A percentile compares a stretch with the other conserved stretches of the same genome.
Conservation (phyloP, 2,329 filamentous ascomycete genomes). For the Ilyonectria robusta region DNA sequence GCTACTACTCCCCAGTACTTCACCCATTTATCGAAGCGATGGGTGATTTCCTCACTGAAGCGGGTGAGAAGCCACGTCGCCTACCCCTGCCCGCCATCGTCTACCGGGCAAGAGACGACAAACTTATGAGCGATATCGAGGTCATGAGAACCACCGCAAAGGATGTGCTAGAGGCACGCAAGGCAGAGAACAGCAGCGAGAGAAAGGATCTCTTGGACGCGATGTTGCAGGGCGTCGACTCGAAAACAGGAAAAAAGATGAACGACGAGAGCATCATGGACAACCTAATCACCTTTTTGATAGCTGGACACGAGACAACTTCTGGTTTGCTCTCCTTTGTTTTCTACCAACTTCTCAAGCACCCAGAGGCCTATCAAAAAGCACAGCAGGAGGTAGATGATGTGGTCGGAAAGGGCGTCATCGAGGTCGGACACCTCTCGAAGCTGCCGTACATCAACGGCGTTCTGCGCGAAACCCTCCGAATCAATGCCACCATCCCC, state of each 20-base stretch:
- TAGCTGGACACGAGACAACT: slow-evolving; percentile 80
- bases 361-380: slow-evolving; percentile 70
- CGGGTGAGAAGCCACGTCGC: slow-evolving; percentile 63
- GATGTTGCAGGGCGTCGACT: slow-evolving; percentile 77
- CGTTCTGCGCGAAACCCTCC: slow-evolving; percentile 74
- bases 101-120: slow-evolving; percentile 61
- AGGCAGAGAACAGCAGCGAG: slow-evolving; percentile 63
- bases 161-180: slow-evolving; percentile 71
- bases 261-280: slow-evolving; percentile 73
- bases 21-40: slow-evolving; percentile 80
- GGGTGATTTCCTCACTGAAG: slow-evolving; percentile 71
- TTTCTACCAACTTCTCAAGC: slow-evolving; percentile 74
- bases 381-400: slow-evolving; percentile 77
- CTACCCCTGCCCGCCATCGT: slow-evolving; percentile 64
- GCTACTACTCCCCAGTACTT: slow-evolving; percentile 75
- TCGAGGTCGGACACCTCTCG: slow-evolving; percentile 72
- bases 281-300: slow-evolving; percentile 80
- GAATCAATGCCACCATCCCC: slow-evolving; percentile 72
- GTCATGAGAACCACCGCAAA: slow-evolving; percentile 68
- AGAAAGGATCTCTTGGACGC: slow-evolving; percentile 78
- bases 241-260: slow-evolving; percentile 76
- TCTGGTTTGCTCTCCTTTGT: slow-evolving; percentile 76
- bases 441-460: slow-evolving; percentile 77
- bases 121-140: slow-evolving; percentile 68
- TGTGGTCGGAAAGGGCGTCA: slow-evolving; percentile 70